Evolutionary conservation across 1,139 yeast species (phyloP).

Genomic region (Geotrichum citri-aurantii): DNA sequence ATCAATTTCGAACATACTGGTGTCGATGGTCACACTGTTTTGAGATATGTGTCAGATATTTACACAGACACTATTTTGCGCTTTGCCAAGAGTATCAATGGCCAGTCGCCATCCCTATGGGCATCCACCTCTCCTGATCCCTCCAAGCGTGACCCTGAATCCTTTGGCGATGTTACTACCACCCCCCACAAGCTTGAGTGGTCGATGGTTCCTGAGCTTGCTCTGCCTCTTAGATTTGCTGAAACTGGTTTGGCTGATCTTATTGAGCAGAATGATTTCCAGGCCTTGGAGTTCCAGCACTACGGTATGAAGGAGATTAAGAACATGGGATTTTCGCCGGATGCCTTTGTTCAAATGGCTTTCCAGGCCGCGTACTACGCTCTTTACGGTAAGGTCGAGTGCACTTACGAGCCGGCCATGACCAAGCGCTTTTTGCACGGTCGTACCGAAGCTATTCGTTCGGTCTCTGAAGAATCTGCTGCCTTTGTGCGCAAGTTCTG

Average conservation of each 20-base stretch:
- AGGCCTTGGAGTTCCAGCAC: conserved; percentile 65
- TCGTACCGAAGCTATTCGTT: conserved; percentile 84
- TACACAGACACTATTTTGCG: conserved; percentile 85
- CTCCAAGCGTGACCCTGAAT: conserved; percentile 39
- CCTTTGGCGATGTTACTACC: conserved; percentile 39
- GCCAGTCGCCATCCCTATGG: conserved; percentile 78
- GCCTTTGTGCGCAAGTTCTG: conserved; percentile 80
- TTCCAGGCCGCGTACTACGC: conserved; percentile 93
- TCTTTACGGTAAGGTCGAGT: conserved; percentile 84
- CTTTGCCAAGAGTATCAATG: conserved; percentile 78
- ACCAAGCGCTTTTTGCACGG: conserved; percentile 83
- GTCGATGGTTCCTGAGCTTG: conserved; percentile 72
- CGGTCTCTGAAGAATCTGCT: conserved; percentile 76
- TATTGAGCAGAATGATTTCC: conserved; percentile 85
- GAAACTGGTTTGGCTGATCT: conserved; percentile 84
- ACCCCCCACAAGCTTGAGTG: conserved; percentile 87
- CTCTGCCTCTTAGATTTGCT: conserved; percentile 79
- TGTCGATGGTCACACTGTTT: conserved; percentile 90
- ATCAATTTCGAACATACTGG: conserved; percentile 94
- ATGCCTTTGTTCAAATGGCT: conserved; percentile 91
- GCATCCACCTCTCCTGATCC: conserved; percentile 46
- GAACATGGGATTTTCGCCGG: conserved; percentile 84
- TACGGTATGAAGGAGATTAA: conserved; percentile 79
- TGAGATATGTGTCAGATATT: conserved; percentile 81
- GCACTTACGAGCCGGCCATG: conserved; percentile 96